Conservation (phyloP, 257 asterid species). For the Lavandula angustifolia region DNA sequence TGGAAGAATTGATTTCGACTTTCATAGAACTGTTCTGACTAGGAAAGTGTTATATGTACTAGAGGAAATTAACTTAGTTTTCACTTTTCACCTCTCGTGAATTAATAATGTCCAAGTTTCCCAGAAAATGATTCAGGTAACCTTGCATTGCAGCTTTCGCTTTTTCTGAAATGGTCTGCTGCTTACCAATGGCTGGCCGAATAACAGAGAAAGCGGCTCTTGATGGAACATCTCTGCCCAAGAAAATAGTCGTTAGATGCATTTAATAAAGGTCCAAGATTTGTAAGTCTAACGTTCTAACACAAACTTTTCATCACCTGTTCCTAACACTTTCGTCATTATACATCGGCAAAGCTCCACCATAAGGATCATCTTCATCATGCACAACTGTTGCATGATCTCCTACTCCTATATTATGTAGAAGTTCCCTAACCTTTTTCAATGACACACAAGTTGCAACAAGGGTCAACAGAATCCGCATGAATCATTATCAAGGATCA, state of each 20-base stretch:
- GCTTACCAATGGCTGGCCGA: conserved; percentile 85
- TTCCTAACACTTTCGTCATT: conserved; percentile 57
- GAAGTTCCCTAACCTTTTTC: conserved; percentile 85
- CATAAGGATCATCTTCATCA: conserved; percentile 88
- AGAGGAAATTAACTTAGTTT: conserved; percentile 28
- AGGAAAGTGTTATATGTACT: conserved; percentile 22
- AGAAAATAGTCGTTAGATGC: conserved; percentile 21
- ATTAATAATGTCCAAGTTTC: conserved; percentile 81
- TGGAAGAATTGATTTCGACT: not conserved
- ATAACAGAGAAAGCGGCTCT: conserved; percentile 82
- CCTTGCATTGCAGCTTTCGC: conserved; percentile 96
- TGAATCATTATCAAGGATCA: not conserved
- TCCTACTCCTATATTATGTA: conserved; percentile 76
- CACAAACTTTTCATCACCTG: conserved; percentile 49
- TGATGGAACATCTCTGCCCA: conserved; percentile 77
- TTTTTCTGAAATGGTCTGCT: conserved; percentile 61
- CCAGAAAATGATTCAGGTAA: conserved; percentile 86
- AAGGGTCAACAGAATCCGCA: conserved; percentile 26
- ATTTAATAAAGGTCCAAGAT: conserved; percentile 10
- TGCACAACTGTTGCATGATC: conserved; percentile 73
- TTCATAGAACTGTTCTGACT: not conserved
- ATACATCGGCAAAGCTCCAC: conserved; percentile 67
- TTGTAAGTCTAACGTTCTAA: conserved; percentile 18
- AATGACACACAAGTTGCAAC: conserved; percentile 18
- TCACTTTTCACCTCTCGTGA: conserved; percentile 70